Evolutionary conservation across 805 yeast genomes (phyloP), one percentile per base, ranked within the genome.

Genomic region (Suhomyces prunicola): DNA sequence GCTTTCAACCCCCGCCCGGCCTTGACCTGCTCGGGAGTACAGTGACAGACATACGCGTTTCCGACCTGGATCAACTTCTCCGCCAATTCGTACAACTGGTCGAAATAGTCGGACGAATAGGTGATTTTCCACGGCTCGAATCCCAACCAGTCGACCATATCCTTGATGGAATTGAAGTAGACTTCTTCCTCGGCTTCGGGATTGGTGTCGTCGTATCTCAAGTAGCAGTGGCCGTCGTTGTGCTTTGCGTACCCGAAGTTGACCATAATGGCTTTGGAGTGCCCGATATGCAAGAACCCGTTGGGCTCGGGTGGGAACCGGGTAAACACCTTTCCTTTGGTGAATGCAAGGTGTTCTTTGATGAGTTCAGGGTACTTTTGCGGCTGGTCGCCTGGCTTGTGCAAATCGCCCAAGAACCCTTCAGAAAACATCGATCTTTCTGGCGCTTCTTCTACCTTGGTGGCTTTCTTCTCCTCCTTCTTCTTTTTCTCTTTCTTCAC

Each of bases 231-330:
- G 58, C 99, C 99, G 56, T 83, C 80, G 69, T 91, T 79, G 73
- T 76, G 87, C 67, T 88, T 86, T 41, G 99, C 99, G 70, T 79
- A 94, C n/a, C 99, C 99, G 71, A 94, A 94, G 70, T 94, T 92
- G 51, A 93, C 97, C 83, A 94, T 88, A 67, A 94, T 93, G 50
- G 99, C 99, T 74, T 94, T 94, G 42, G 97, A 88, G 68, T 94
- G 99, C 45, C 99, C 99, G 70, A 94, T 93, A 70, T 94, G 99
- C 66, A 94, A 80, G 68, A 85, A 94, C 61, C 99, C 99, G 72
- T 96, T 93, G 42, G 99, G 99, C 74, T 94, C 99, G 5, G 99
- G 99, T 46, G 99, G 99, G 74, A 94, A 94, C 68, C 99, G 84
- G 3, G 99, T 94, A 62, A 82, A 85, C 27, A 93, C 98, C 65